These are phyloP conservation scores for Thozetella sp. DNA, from an alignment of 495 filamentous ascomycete species.

Conservation along the genomic window DNA sequence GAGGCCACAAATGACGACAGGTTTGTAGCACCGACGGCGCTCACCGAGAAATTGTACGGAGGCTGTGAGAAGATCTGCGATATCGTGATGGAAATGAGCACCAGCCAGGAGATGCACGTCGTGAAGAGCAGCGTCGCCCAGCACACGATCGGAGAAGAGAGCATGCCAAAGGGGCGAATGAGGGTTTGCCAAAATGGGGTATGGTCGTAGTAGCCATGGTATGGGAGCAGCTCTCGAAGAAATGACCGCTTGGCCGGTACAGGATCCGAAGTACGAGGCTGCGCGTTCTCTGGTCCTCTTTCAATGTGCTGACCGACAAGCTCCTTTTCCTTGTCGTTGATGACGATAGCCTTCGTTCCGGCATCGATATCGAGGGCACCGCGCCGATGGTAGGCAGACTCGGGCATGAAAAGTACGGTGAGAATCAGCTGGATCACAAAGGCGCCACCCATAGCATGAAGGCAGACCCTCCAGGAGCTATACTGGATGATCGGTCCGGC, in stretches of 20 bases:
- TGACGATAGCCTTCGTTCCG: too few relatives aligned
- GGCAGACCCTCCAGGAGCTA: slow-evolving; percentile 26
- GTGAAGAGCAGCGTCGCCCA: slow-evolving; percentile 44
- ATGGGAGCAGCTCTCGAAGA: too few relatives aligned
- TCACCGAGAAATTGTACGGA: slow-evolving; percentile 45
- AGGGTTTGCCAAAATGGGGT: slow-evolving; percentile 44
- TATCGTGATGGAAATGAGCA: slow-evolving; percentile 41
- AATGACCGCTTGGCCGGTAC: too few relatives aligned
- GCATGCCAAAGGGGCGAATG: slow-evolving; percentile 41
- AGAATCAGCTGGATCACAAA: slow-evolving; percentile 35
- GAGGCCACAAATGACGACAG: slow-evolving; percentile 41
- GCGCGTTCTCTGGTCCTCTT: too few relatives aligned
- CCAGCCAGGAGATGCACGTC: slow-evolving; percentile 48
- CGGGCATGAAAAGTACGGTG: slow-evolving; percentile 47
- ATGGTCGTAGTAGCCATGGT: too few relatives aligned
- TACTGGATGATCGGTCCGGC: slow-evolving; percentile 36
- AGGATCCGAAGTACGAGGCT: too few relatives aligned
- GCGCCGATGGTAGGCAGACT: slow-evolving; percentile 35
- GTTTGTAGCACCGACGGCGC: too few relatives aligned
- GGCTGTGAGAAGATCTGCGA: slow-evolving; percentile 49
- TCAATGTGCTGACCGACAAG: too few relatives aligned
- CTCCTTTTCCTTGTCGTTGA: too few relatives aligned
- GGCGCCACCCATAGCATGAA: slow-evolving; percentile 42
- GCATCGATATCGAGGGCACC: too few relatives aligned
- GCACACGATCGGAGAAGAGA: slow-evolving; percentile 40